These are phyloP conservation scores for Thermoascus crustaceus DNA, from an alignment of 2,329 filamentous ascomycete genomes.

Conservation along the genomic window DNA sequence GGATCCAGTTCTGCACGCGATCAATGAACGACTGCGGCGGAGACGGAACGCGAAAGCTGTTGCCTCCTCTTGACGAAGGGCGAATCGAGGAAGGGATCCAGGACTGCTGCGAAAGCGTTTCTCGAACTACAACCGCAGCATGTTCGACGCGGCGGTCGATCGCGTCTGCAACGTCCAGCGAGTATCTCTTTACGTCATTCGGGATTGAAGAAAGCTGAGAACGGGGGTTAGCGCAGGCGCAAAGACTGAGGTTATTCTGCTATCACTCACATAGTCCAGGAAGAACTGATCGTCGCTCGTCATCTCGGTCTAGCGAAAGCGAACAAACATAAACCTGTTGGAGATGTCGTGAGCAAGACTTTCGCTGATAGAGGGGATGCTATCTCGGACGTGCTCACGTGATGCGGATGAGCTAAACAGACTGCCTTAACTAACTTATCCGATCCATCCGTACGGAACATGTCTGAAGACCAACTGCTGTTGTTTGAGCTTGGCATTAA, in stretches of 20 bases:
- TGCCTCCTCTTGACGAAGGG: slow-evolving; percentile 34
- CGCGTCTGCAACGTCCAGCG: slow-evolving; percentile 65
- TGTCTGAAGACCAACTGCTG: too few species aligned
- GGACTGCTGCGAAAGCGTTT: slow-evolving; percentile 56
- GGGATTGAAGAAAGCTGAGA: slow-evolving; percentile 49
- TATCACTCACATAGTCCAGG: slow-evolving; percentile 59
- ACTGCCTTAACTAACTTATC: too few species aligned
- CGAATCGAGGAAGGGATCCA: slow-evolving; percentile 68
- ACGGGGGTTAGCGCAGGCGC: slow-evolving; percentile 8
- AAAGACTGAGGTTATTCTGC: slow-evolving; percentile 1
- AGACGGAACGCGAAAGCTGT: slow-evolving; percentile 20
- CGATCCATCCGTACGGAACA: too few species aligned
- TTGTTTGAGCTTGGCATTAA: too few species aligned
- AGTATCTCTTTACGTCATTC: slow-evolving; percentile 62
- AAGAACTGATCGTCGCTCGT: slow-evolving; percentile 72
- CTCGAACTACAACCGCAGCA: slow-evolving; percentile 62
- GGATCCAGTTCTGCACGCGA: slow-evolving; percentile 61
- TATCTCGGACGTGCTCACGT: too few species aligned
- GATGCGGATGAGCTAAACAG: too few species aligned
- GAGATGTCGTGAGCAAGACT: too few species aligned
- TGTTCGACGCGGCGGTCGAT: slow-evolving; percentile 75
- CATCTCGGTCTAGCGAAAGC: slow-evolving; percentile 55
- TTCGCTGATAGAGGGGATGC: too few species aligned
- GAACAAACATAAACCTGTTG: too few species aligned
- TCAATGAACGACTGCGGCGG: slow-evolving; percentile 42